Base-by-base conservation (phyloP, 2,329 filamentous ascomycete species). In the Trichoderma koningii region DNA sequence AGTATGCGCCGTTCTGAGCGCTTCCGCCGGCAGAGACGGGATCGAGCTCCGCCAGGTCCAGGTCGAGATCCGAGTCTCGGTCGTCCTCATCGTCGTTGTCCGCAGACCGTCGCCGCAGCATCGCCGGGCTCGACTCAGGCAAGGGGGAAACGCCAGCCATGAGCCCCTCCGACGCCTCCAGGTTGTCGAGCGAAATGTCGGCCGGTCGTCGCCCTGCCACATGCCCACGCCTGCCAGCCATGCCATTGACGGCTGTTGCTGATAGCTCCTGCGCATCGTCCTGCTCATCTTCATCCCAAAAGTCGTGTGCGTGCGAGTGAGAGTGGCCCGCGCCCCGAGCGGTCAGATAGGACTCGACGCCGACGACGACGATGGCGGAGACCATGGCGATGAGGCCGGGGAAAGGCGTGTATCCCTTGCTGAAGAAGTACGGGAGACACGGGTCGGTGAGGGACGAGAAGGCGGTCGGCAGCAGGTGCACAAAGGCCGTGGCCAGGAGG, bases 301-400 rank as follows among this genome's bases (percentile, higher is more conserved):
- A 76, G 12, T 73, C 73, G 63, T 79, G 80, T 38, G 79, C 75
- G 68, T 88, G 86, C 1, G 83, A 82, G 71, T 88, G 84, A 1
- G 84, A 84, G 71, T 87, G 87, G 1, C 85, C 81, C 1, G 86
- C 87, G 50, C 87, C 87, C 63, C 86, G 78, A 2, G 89, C 90
- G 0, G 92, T 93, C 70, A 98, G 88, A 75, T 93, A 92, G 79
- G 95, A 96, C 76, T 98, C 94, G 60, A 97, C 84, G 2, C 87
- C 85, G 7, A 96, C 91, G 3, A 97, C 93, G 4, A 90, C 80
- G 66, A 96, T 82, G n/a, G 92, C 90, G 12, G 90, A 88, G 10
- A 88, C 76, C 90, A 96, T 94, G 64, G 91, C 90, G 53, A 96
- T 85, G 55, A 95, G 82, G 2, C 93, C 92, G 0, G 92, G 87